Percentiles rank a stretch among this genome's conserved stretches.
phyloP scores from a whole-genome alignment of 345 rosid species.

The Bruguiera parviflora region DNA sequence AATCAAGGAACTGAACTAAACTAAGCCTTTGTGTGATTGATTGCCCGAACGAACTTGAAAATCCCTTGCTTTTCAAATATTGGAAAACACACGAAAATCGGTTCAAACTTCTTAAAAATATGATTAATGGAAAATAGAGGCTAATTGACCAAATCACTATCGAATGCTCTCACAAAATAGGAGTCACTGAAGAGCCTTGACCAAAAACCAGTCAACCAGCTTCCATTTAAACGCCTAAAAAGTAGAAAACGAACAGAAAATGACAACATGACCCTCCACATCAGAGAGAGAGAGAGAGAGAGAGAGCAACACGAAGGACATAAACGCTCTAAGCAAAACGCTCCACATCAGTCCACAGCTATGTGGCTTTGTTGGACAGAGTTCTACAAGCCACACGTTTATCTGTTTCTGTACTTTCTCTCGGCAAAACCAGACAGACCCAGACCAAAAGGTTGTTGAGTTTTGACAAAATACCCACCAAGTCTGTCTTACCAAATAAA shows the following conservation, averaged over 20 bases:
- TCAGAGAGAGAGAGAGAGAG: not conserved
- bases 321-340: too few species aligned
- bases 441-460: not conserved
- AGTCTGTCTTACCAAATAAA: not conserved
- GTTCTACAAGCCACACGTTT: not conserved
- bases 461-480: constrained; percentile 3
- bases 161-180: not conserved
- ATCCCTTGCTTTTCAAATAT: too few species aligned
- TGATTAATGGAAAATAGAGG: not conserved
- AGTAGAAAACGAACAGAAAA: not conserved
- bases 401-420: not conserved
- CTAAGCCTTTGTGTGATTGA: not conserved
- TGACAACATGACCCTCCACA: not conserved
- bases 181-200: not conserved
- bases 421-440: not conserved
- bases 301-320: too few species aligned
- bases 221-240: constrained; percentile 2
- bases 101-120: not conserved
- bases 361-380: not conserved
- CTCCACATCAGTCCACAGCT: too few species aligned
- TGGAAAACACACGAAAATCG: not conserved
- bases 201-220: not conserved
- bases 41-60: not conserved
- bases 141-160: not conserved
- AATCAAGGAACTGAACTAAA: not conserved